Base-by-base conservation (phyloP, 2,329 filamentous ascomycete species). In the Xylaria sp. region DNA sequence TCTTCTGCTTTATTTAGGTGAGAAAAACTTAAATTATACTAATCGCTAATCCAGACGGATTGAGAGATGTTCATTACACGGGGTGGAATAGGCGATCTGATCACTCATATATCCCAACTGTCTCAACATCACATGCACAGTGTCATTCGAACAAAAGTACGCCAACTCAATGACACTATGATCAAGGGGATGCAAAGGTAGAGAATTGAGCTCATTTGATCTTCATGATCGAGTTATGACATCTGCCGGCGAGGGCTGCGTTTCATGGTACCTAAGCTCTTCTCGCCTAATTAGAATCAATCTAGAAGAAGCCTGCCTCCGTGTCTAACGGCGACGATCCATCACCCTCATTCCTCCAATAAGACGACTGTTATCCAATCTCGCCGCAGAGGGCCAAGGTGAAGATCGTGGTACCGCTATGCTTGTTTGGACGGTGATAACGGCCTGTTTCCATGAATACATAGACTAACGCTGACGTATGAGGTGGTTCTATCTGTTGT, bases 271-370 rank as follows among this genome's bases (percentile, higher is more conserved):
- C 56, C 56, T 34, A 65, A 28, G 37, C n/a, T 13, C 6, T 52
- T 68, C 54, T 20, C 66, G 62, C 62, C 69, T 69, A 69, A 66
- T 66, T 68, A 62, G 41, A 68, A 48, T 70, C 62, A 68, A 69
- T 69, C 32, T 69, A 66, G 54, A 13, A 66, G 54, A 13, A 9
- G 2, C 10, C 10, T 28, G 13, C 39, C 34, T 62, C 66, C 58
- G 39, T 10, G 18, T 34, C 28, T 12, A 39, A 63, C 23, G 56
- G 39, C 28, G 28, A 60, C 50, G 15, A 23, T 50, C 10, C 37
- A 56, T 44, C 39, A 13, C 58, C 37, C 65, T 64, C 13, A 41
- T 65, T 55, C 54, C 54, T 56, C 32, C n/a, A 28, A 55, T 65
- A 56, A 59, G 10, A 64, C n/a, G 32, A 56, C n/a, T 20, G 34